A percentile compares a stretch with the other conserved stretches of the same genome.
Evolutionary conservation across 164 flowering plant genomes (phyloP).

Genomic region (Kalanchoe fedtschenkoi): DNA sequence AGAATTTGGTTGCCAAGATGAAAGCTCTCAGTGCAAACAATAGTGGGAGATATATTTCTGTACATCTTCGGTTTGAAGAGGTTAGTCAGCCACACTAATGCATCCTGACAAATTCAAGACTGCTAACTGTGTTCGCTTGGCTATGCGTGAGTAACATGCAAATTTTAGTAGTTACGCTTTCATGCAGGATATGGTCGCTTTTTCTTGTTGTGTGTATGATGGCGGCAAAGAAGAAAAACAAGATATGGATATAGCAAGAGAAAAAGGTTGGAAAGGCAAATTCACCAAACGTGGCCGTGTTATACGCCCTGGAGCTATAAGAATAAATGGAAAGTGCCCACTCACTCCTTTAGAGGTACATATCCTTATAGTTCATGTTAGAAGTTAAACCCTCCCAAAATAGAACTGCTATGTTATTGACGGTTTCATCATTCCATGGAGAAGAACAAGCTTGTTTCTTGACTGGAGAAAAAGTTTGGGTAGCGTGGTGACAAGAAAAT

Average conservation of each 20-base stretch:
- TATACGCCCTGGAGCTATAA: conserved; percentile 76
- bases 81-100: conserved; percentile 21
- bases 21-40: conserved; percentile 53
- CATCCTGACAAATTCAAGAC: background rate
- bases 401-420: too few relatives aligned
- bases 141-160: background rate
- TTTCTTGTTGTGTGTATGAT: conserved; percentile 92
- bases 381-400: too few relatives aligned
- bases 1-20: conserved; percentile 72
- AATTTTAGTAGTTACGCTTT: background rate
- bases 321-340: conserved; percentile 90
- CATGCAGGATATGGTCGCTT: conserved; percentile 95
- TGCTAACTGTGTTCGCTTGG: background rate
- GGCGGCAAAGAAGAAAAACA: conserved; percentile 65
- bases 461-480: too few relatives aligned
- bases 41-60: conserved; percentile 80
- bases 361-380: background rate
- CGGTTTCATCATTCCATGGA: too few relatives aligned
- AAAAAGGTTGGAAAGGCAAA: conserved; percentile 94
- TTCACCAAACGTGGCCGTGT: conserved; percentile 84
- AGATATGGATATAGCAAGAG: conserved; percentile 85
- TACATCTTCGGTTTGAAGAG: conserved; percentile 98
- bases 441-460: too few relatives aligned
- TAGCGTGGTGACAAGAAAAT: too few relatives aligned
- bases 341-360: conserved; percentile 91